Conservation (phyloP, 1,284 basidiomycete species). For the Schizophyllum amplum region DNA sequence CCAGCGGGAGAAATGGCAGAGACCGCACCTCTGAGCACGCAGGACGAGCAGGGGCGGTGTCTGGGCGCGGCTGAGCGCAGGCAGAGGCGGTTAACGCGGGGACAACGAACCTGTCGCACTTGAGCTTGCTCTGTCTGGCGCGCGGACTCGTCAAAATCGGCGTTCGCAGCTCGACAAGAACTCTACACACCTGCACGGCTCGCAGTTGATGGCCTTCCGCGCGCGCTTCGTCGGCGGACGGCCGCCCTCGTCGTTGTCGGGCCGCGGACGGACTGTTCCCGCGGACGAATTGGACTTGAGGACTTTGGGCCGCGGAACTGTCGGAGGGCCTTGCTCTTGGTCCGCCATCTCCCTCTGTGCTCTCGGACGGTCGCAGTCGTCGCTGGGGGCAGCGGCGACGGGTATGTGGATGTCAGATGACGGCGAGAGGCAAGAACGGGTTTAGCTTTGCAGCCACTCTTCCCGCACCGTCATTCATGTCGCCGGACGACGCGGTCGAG, state of each 20-base stretch:
- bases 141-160: neutral
- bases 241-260: conserved; percentile 38
- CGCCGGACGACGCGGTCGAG: neutral
- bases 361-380: neutral
- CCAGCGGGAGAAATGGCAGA: conserved; percentile 1
- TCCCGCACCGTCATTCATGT: neutral
- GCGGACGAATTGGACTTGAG: conserved; percentile 21
- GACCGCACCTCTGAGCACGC: conserved; percentile 60
- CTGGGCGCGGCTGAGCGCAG: conserved; percentile 25
- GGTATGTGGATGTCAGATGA: neutral
- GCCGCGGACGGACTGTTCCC: conserved; percentile 36
- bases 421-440: neutral
- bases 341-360: neutral
- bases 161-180: neutral
- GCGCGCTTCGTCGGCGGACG: conserved; percentile 63
- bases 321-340: neutral
- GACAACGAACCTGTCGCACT: conserved; percentile 65
- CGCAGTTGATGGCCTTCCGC: conserved; percentile 78
- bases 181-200: conserved; percentile 42
- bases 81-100: neutral
- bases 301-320: conserved; percentile 29
- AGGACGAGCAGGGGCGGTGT: conserved; percentile 76
- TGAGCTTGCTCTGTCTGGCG: conserved; percentile 76
- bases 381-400: neutral
- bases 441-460: neutral